These are phyloP conservation scores for Inonotus hispidus DNA, from an alignment of 1,284 basidiomycete species.

Conservation along the genomic window DNA sequence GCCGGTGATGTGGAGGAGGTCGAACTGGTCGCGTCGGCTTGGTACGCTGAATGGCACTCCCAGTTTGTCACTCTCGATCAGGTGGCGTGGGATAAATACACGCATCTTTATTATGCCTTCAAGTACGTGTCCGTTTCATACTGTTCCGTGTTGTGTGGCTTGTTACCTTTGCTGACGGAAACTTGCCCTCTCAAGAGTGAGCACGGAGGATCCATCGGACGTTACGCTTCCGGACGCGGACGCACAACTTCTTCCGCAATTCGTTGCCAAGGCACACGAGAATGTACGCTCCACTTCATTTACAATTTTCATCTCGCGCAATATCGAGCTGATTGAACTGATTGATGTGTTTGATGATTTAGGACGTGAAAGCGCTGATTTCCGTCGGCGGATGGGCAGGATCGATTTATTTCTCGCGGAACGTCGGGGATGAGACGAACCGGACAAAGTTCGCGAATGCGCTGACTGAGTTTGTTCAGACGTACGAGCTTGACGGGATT, in stretches of 20 bases:
- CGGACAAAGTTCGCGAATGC: constrained; percentile 66
- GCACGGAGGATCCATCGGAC: constrained; percentile 40
- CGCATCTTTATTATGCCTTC: constrained; percentile 59
- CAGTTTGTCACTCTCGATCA: constrained; percentile 40
- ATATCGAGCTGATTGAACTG: constrained; percentile 2
- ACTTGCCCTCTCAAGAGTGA: constrained; percentile 31
- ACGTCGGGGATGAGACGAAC: constrained; percentile 55
- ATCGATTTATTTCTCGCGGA: constrained; percentile 69
- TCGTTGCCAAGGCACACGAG: constrained; percentile 49
- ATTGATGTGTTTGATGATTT: constrained; percentile 30
- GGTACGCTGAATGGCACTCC: constrained; percentile 62
- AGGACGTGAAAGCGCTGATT: constrained; percentile 64
- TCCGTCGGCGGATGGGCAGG: constrained; percentile 90
- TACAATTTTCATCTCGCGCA: not conserved
- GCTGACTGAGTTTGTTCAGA: constrained; percentile 51
- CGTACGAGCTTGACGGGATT: constrained; percentile 74
- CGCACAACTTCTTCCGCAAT: constrained; percentile 39
- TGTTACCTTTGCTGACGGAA: not conserved
- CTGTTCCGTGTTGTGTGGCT: not conserved
- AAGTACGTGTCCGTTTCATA: constrained; percentile 37
- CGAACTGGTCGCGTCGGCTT: constrained; percentile 43
- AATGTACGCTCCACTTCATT: constrained; percentile 37
- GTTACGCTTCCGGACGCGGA: constrained; percentile 41
- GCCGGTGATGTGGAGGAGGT: constrained; percentile 23
- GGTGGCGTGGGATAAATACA: constrained; percentile 59